phyloP scores from a whole-genome alignment of 805 yeast genomes.

The Spathaspora hagerdaliae region DNA sequence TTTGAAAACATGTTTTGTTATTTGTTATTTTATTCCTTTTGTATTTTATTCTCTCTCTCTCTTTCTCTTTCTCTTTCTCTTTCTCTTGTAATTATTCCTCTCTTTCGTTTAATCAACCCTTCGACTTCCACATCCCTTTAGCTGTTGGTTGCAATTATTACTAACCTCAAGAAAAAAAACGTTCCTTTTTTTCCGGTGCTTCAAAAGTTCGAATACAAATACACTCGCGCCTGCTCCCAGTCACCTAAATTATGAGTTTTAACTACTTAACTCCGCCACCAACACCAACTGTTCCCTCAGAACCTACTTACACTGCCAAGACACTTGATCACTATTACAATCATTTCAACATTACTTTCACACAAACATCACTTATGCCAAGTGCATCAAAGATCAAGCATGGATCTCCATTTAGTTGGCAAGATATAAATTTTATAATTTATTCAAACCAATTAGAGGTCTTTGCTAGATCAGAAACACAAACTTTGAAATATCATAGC shows the following conservation, averaged over 20 bases:
- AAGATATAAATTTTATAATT: constrained; percentile 35
- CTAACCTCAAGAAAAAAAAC: not conserved
- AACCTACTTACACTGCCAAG: not conserved
- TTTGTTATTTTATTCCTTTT: too few relatives aligned
- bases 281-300: constrained; percentile 2
- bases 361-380: constrained; percentile 35
- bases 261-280: constrained; percentile 8
- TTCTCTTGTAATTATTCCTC: too few relatives aligned
- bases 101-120: too few relatives aligned
- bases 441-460: constrained; percentile 39
- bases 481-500: constrained; percentile 39
- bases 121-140: not conserved
- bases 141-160: not conserved
- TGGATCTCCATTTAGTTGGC: constrained; percentile 45
- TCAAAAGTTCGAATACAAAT: not conserved
- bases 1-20: too few relatives aligned
- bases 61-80: not conserved
- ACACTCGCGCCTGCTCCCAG: not conserved
- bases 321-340: constrained; percentile 3
- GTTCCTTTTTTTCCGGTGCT: too few relatives aligned
- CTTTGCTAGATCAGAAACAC: constrained; percentile 46
- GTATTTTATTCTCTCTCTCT: not conserved
- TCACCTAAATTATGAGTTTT: not conserved
- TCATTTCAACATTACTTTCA: constrained; percentile 12
- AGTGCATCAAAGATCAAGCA: constrained; percentile 24